Base-by-base conservation (phyloP, 306 rosid genomes). In the Crataegus laevigata region DNA sequence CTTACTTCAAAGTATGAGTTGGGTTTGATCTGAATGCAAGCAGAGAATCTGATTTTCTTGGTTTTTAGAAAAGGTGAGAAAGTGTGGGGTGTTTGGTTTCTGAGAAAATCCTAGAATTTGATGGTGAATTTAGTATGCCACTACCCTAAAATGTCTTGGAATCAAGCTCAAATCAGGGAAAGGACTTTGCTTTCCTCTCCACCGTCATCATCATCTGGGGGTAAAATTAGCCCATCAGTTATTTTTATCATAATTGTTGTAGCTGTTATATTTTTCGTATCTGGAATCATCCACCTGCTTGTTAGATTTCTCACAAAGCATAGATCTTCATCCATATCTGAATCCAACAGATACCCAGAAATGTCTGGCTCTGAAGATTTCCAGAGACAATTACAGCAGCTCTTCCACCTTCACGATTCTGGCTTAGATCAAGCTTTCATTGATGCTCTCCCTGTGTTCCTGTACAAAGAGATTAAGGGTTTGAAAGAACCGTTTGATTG, bases 391-490 rank as follows among this genome's bases (percentile, higher is more conserved):
- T 69, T 93, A 8, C 98, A 94, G n/a, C 97, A 94, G 38, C 92
- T 94, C 68, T 94, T 94, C 82, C 90, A 91, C 26, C 97, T 94
- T 65, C 98, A 94, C 67, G 98, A 94, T 81, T 94, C 96, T 10
- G 98, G 98, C 45, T 70, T 94, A 65, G 98, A 94, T 78, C 98
- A 94, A 78, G 89, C 92, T 76, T 91, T 88, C 68, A 88, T 89
- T 14, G 98, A 94, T 70, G 98, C 96, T 3, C 96, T 94, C 11
- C 96, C 98, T 9, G 90, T 91, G 55, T 94, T 93, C 72, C 83
- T 80, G n/a, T 94, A 87, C 58, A 83, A 85, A 66, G 98, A 91
- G 82, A 87, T 91, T 71, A 79, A 81, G 67, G 98, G 92, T 59
- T 74, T 86, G 75, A 88, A 89, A 75, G 94, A 89, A 79, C 94